Base-by-base conservation (phyloP, 805 yeast species). In the Ogataea pilisensis region DNA sequence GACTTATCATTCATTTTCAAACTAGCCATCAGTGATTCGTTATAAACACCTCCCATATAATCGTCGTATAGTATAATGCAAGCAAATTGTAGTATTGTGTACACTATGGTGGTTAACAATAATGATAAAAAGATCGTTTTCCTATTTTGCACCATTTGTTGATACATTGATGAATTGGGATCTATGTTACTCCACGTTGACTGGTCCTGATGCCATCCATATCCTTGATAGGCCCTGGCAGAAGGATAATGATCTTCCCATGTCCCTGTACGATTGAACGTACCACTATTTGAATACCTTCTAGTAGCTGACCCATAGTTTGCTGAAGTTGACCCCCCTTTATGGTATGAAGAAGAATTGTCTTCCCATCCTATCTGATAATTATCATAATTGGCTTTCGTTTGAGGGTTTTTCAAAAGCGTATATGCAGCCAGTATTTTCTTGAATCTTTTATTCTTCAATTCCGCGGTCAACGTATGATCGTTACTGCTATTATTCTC, bases 341-440 rank as follows among this genome's bases (percentile, higher is more conserved):
- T 22, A 22, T 50, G 46, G 54, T 50, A 41, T 14, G 49, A 39
- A 5, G 48, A 41, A 17, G 52, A 42, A 38, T 51, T 53, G 37
- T 61, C 58, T 21, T 57, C 55, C 80, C 80, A 75, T 2, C 78
- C 78, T 3, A 64, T 51, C 13, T 65, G 66, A 44, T 63, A 68
- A 22, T 58, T 51, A 48, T 80, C 83, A 52, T 76, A 79, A 33
- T 65, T 51, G 11, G 64, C 54, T 36, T 69, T 70, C 42, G 66
- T 61, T 12, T 56, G 46, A 1, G 75, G 70, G 46, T 74, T 74
- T 36, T 64, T 68, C 37, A 83, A 58, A 26, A 80, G 55, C n/a
- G 70, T 65, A 52, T 83, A 83, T 1, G 89, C 88, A 14, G 72
- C 73, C 5, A 75, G 68, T 1, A 80, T 56, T 34, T 67, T 58